These are phyloP conservation scores for Neurospora intermedia DNA, from an alignment of 495 filamentous ascomycete species.

Conservation along the genomic window DNA sequence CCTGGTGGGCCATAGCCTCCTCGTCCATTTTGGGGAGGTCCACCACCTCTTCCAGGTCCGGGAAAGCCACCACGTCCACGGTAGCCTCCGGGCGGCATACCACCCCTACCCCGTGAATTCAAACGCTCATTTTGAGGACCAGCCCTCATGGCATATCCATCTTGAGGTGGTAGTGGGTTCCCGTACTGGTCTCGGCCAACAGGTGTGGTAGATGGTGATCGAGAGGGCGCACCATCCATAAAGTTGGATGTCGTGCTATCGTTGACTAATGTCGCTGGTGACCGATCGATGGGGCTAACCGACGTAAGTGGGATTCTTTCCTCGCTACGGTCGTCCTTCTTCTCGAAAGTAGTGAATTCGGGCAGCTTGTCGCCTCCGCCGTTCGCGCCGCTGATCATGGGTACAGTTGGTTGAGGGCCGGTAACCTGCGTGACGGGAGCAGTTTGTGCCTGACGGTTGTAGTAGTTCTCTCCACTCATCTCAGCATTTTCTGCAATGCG, in stretches of 20 bases:
- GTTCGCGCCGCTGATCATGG: slow-evolving; percentile 42
- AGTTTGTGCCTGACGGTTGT: slow-evolving; percentile 55
- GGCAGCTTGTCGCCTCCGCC: slow-evolving; percentile 49
- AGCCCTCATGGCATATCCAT: slow-evolving; percentile 40
- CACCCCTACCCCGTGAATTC: slow-evolving; percentile 42
- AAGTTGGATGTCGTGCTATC: slow-evolving; percentile 25
- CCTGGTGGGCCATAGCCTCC: slow-evolving; percentile 30
- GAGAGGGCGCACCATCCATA: slow-evolving; percentile 14
- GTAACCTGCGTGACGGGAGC: slow-evolving; percentile 26
- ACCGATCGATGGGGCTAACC: slow-evolving; percentile 42
- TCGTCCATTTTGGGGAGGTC: slow-evolving; percentile 21
- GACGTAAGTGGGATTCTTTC: slow-evolving; percentile 77
- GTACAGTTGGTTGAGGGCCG: slow-evolving; percentile 42
- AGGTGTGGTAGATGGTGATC: slow-evolving; percentile 27
- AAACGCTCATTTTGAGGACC: slow-evolving; percentile 54
- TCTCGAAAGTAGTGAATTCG: slow-evolving; percentile 72
- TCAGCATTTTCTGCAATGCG: slow-evolving; percentile 87
- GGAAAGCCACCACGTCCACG: slow-evolving; percentile 44
- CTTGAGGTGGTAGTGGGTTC: slow-evolving; percentile 45
- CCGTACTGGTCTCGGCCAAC: slow-evolving; percentile 54
- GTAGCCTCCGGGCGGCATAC: slow-evolving; percentile 39
- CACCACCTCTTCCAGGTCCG: slow-evolving; percentile 32
- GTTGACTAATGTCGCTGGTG: slow-evolving; percentile 25
- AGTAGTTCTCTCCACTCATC: slow-evolving; percentile 90
- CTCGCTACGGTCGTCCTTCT: slow-evolving; percentile 50